phyloP scores from a whole-genome alignment of 2,329 filamentous ascomycete species.

The Fusarium subglutinans region DNA sequence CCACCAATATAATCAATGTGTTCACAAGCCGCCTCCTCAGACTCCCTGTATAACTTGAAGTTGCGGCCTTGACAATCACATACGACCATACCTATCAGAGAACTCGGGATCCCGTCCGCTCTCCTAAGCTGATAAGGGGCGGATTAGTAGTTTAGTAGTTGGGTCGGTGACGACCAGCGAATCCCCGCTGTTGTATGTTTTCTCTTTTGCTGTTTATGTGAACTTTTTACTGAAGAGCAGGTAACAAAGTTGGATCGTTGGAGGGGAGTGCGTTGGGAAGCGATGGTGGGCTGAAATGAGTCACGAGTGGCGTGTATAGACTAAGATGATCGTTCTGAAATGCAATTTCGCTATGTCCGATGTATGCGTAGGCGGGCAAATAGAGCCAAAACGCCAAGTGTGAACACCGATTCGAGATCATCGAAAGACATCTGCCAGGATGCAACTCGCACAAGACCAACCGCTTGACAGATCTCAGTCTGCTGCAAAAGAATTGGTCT shows the following conservation, averaged over 20 bases:
- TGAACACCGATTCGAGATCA: background rate
- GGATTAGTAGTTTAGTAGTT: slow-evolving; percentile 17
- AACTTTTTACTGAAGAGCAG: background rate
- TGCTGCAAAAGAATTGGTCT: background rate
- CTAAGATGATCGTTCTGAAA: background rate
- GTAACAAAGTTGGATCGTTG: background rate
- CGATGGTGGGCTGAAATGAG: background rate
- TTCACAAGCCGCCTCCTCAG: too few relatives aligned
- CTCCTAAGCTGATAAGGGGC: slow-evolving; percentile 8
- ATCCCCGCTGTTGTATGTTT: slow-evolving; percentile 17
- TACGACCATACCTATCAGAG: slow-evolving; percentile 4
- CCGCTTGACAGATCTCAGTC: background rate
- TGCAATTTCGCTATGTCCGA: background rate
- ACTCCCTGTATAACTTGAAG: accelerated
- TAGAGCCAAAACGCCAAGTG: background rate
- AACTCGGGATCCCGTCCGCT: slow-evolving; percentile 10
- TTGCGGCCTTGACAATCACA: background rate
- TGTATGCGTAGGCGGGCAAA: background rate
- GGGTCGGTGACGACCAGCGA: slow-evolving; percentile 20
- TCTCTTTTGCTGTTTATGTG: background rate
- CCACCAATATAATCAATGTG: too few relatives aligned
- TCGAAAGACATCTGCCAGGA: background rate
- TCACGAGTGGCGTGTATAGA: background rate
- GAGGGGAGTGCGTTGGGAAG: background rate
- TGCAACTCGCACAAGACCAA: background rate